Conservation (phyloP, 2,329 filamentous ascomycete species). For the Hymenoscyphus scutula region DNA sequence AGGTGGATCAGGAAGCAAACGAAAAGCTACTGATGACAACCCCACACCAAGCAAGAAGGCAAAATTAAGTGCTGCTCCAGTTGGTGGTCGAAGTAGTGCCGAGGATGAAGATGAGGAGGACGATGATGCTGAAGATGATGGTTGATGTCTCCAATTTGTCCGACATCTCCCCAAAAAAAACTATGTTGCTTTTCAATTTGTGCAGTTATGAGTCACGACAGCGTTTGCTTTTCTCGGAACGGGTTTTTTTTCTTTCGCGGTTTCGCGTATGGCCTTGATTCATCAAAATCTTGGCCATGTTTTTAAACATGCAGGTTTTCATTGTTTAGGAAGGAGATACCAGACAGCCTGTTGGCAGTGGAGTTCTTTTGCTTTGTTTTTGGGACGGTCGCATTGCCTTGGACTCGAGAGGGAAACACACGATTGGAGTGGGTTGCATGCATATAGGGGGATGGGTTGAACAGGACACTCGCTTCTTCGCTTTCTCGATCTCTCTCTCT, state of each 20-base stretch:
- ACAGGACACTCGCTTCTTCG: conserved; percentile 11
- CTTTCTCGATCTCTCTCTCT: conserved; percentile 7
- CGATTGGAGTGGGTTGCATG: conserved; percentile 11
- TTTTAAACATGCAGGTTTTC: conserved; percentile 4
- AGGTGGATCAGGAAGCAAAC: conserved; percentile 49
- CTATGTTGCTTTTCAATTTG: conserved; percentile 26
- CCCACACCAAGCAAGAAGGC: conserved; percentile 52
- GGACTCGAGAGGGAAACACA: neutral
- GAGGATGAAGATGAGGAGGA: conserved; percentile 43
- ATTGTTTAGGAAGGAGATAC: conserved; percentile 13
- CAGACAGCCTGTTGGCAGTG: conserved; percentile 11
- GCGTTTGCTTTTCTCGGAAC: conserved; percentile 24
- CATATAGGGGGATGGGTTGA: conserved; percentile 3
- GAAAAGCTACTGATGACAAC: conserved; percentile 55
- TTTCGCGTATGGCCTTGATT: conserved; percentile 8
- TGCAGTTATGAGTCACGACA: conserved; percentile 32
- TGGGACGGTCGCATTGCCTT: conserved; percentile 15
- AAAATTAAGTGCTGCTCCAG: conserved; percentile 40
- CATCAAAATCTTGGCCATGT: neutral
- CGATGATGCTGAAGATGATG: conserved; percentile 33
- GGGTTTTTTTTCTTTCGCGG: conserved; percentile 18
- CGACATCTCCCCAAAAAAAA: conserved; percentile 8
- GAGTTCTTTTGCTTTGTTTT: conserved; percentile 13
- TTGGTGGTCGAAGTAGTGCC: conserved; percentile 15
- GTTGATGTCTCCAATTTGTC: conserved; percentile 18